These are phyloP conservation scores for Platanus orientalis DNA, from an alignment of 164 flowering plant species.

Conservation along the genomic window DNA sequence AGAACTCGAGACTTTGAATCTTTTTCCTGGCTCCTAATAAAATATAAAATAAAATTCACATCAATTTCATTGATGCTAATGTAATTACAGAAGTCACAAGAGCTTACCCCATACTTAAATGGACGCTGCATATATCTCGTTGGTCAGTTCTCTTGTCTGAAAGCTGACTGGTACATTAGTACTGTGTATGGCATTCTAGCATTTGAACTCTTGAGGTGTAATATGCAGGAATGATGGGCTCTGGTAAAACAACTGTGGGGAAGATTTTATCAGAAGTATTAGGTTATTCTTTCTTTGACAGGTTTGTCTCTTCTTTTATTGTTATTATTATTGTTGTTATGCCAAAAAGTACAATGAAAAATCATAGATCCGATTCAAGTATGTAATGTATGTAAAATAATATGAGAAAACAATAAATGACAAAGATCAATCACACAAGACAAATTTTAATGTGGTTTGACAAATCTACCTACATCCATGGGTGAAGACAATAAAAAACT, in stretches of 20 bases:
- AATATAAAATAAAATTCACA: background rate
- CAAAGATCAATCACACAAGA: no score
- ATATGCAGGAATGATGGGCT: conserved; percentile 96
- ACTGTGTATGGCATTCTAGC: background rate
- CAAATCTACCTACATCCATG: no score
- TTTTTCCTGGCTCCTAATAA: background rate
- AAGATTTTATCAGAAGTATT: conserved; percentile 71
- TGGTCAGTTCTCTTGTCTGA: conserved; percentile 51
- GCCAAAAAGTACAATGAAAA: no score
- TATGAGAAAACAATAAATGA: no score
- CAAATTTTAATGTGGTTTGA: no score
- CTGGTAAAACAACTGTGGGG: conserved; percentile 97
- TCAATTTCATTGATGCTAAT: conserved; percentile 15
- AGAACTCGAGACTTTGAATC: background rate
- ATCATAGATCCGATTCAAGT: no score
- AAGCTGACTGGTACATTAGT: background rate
- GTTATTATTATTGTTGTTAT: no score
- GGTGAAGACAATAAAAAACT: no score
- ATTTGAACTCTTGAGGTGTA: conserved; percentile 2
- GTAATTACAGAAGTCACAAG: conserved; percentile 69
- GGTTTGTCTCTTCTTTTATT: conserved; percentile 39
- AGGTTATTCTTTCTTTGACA: conserved; percentile 77
- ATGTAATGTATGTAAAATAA: no score
- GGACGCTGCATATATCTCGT: conserved; percentile 93
- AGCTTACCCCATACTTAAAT: conserved; percentile 53